Percentiles rank a stretch among this genome's conserved stretches.
Evolutionary conservation across 352 stramenopile genomes (phyloP).

Genomic region (Stephanocyclus meneghinianus): DNA sequence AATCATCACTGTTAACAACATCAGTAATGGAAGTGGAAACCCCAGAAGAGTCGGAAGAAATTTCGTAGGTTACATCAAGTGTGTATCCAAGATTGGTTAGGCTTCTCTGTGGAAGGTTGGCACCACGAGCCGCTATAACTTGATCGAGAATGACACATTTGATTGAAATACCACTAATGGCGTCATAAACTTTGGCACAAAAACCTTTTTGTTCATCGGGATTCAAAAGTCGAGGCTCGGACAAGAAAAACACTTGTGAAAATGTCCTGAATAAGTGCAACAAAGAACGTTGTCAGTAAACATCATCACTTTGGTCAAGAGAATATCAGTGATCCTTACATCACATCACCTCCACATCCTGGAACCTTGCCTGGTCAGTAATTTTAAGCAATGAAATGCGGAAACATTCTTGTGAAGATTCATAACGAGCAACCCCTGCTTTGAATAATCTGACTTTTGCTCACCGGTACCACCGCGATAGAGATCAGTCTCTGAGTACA

Average conservation of each 20-base stretch:
- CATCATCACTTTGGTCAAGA: no score
- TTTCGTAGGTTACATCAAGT: constrained; percentile 18
- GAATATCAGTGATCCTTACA: not conserved
- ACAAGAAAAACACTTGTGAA: constrained; percentile 29
- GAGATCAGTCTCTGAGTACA: constrained; percentile 48
- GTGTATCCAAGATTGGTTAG: constrained; percentile 7
- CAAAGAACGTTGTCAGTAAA: no score
- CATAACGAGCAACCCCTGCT: not conserved
- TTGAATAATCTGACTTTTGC: not conserved
- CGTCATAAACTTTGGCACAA: constrained; percentile 22
- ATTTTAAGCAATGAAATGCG: not conserved
- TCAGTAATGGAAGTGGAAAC: constrained; percentile 6
- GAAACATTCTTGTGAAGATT: no score
- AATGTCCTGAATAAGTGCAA: constrained; percentile 2
- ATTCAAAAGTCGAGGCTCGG: constrained; percentile 32
- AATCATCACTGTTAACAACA: constrained; percentile 19
- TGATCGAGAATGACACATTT: constrained; percentile 38
- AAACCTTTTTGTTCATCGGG: constrained; percentile 45
- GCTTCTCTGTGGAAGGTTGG: not conserved
- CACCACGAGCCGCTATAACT: not conserved
- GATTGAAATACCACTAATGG: not conserved
- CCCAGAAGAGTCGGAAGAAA: constrained; percentile 16
- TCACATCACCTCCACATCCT: constrained; percentile 37
- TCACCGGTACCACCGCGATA: constrained; percentile 26
- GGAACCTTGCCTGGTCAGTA: constrained; percentile 6